phyloP scores from a whole-genome alignment of 805 yeast species.

The Kluyveromyces aestuarii region DNA sequence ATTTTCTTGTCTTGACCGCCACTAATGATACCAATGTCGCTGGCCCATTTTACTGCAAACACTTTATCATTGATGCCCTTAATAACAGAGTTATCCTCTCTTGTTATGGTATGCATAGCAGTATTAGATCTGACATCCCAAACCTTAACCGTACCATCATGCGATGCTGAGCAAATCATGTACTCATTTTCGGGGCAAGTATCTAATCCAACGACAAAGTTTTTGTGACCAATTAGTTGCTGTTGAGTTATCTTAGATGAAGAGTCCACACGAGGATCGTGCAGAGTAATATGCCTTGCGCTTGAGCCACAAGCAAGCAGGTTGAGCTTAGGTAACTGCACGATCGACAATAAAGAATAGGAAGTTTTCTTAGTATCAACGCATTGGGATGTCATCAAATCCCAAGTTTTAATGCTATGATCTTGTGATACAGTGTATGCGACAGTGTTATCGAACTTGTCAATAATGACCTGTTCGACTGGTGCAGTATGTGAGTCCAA shows the following conservation, averaged over 20 bases:
- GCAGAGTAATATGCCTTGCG: conserved; percentile 92
- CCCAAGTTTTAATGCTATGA: conserved; percentile 95
- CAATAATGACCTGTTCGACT: conserved; percentile 78
- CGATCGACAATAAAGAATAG: conserved; percentile 69
- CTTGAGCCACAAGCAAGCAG: conserved; percentile 90
- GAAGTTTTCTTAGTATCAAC: conserved; percentile 85
- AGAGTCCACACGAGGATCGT: conserved; percentile 71
- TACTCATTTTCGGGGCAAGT: conserved; percentile 70
- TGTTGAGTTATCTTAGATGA: conserved; percentile 53
- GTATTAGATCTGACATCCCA: conserved; percentile 92
- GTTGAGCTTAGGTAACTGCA: conserved; percentile 56
- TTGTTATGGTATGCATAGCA: conserved; percentile 70
- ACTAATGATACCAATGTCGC: conserved; percentile 68
- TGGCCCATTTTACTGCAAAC: conserved; percentile 82
- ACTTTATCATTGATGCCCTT: conserved; percentile 53
- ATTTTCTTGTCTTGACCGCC: conserved; percentile 93
- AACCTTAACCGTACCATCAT: conserved; percentile 88
- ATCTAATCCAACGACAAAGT: conserved; percentile 76
- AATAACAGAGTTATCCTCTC: conserved; percentile 45
- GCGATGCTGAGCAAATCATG: conserved; percentile 86
- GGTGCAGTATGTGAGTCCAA: conserved; percentile 80
- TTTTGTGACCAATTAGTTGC: conserved; percentile 82
- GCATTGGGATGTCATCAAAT: conserved; percentile 73
- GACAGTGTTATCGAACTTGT: conserved; percentile 61
- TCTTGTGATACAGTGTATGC: conserved; percentile 94